phyloP scores from a whole-genome alignment of 1,284 basidiomycete species.

The Rhodotorula sp. region DNA sequence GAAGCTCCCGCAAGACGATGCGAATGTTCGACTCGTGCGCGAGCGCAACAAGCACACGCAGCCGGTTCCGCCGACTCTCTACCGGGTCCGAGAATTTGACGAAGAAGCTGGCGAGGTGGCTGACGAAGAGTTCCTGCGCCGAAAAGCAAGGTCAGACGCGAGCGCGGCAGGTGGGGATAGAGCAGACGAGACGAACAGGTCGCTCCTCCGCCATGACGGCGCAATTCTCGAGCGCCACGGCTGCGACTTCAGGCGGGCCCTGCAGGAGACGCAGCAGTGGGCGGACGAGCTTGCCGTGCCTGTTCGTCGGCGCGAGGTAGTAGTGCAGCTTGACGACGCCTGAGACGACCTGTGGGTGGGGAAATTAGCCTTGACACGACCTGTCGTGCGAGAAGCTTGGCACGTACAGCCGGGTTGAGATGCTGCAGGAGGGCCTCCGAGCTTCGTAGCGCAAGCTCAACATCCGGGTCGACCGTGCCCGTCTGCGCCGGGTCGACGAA shows the following conservation, averaged over 20 bases:
- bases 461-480: slow-evolving; percentile 63
- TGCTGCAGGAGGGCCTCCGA: slow-evolving; percentile 77
- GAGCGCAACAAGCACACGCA: slow-evolving; percentile 67
- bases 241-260: slow-evolving; percentile 62
- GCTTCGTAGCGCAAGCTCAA: slow-evolving; percentile 72
- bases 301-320: slow-evolving; percentile 66
- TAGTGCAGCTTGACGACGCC: slow-evolving; percentile 71
- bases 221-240: slow-evolving; percentile 71
- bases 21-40: slow-evolving; percentile 67
- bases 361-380: neutral
- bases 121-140: slow-evolving; percentile 60
- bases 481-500: slow-evolving; percentile 65
- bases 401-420: slow-evolving; percentile 75
- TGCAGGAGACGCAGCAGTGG: slow-evolving; percentile 70
- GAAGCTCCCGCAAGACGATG: slow-evolving; percentile 73
- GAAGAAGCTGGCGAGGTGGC: slow-evolving; percentile 66
- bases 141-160: neutral
- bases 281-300: slow-evolving; percentile 60
- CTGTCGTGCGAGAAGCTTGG: neutral
- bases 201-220: slow-evolving; percentile 62
- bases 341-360: slow-evolving; percentile 64
- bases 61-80: slow-evolving; percentile 60
- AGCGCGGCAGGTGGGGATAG: neutral
- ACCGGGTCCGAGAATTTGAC: slow-evolving; percentile 61
- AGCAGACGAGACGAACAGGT: slow-evolving; percentile 48